These are phyloP conservation scores for Cenchrus purpureus DNA, from an alignment of 176 grass and related monocot genomes.

Conservation along the genomic window DNA sequence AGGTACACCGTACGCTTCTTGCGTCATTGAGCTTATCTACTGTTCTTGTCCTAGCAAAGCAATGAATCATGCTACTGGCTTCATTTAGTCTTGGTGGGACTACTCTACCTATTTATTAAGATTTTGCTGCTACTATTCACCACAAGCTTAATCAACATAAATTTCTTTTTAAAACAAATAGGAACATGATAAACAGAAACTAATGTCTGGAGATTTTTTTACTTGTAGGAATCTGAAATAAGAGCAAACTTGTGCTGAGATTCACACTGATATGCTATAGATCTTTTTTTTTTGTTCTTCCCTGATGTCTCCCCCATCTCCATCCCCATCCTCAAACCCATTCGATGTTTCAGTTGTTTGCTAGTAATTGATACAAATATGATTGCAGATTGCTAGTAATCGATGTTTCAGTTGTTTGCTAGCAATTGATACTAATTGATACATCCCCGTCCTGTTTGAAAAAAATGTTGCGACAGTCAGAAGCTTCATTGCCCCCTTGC, in stretches of 20 bases:
- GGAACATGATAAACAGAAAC: neutral
- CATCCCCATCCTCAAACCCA: too few species aligned
- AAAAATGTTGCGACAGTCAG: neutral
- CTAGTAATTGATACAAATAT: too few species aligned
- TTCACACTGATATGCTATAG: neutral
- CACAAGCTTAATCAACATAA: neutral
- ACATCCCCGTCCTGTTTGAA: neutral
- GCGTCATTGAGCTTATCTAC: neutral
- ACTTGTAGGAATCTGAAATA: slow-evolving; percentile 1
- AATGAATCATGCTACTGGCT: slow-evolving; percentile 14
- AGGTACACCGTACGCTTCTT: slow-evolving; percentile 45
- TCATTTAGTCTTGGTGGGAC: slow-evolving; percentile 17
- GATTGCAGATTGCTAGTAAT: too few species aligned
- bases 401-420: too few species aligned
- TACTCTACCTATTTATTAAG: neutral
- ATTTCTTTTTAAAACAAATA: neutral
- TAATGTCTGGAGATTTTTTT: neutral
- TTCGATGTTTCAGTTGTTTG: too few species aligned
- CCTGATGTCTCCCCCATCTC: too few species aligned
- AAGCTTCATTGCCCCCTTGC: neutral
- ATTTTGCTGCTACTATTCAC: slow-evolving; percentile 2
- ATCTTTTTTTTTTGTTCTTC: slow-evolving; percentile 24
- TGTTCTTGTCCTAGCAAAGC: neutral
- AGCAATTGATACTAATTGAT: too few species aligned
- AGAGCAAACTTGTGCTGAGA: neutral